Base-by-base conservation (phyloP, 768 basidiomycete genomes). In the Pisolithus tinctorius region DNA sequence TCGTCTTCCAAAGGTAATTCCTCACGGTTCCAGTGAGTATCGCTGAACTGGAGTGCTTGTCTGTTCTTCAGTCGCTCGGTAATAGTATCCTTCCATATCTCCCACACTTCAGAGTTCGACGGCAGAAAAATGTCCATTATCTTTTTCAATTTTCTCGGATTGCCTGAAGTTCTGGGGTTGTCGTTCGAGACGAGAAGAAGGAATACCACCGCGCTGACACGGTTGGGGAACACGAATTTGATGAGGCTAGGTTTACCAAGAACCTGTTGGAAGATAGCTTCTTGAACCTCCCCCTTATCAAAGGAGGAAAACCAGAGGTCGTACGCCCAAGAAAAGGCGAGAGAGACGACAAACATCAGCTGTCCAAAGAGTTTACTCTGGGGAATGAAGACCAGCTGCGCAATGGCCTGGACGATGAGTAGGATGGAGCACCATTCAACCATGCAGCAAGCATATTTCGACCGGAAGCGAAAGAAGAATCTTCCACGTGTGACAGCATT, bases 301-400 rank as follows among this genome's bases (percentile, higher is more conserved):
- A 74, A 52, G 11, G 58, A 62, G 23, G 62, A 63, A 13, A 68
- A 37, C 50, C 53, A 68, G 0, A 62, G 50, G 37, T 66, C 68
- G 43, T 69, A 67, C 11, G 49, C 48, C 67, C 67, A 68, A 11
- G 67, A 68, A 20, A 58, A 56, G 47, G 34, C 34, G 34, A 34
- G 11, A 14, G 34, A 34, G 14, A 14, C 4, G 13, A 34, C 34
- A 14, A 34, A 34, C 34, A 34, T 34, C 11, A 34, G 13, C 34
- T 34, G 34, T 11, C 34, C 34, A 4, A 34, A 34, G 34, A 34
- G 34, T 4, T 34, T 13, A 13, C 34, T 34, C 11, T 34, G 34
- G 13, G 34, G 34, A 34, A 34, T 4, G 13, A 34, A 34, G 34
- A 34, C 14, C 34, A 34, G 14, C 34, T 34, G 34, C 4, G 34